A percentile compares a stretch with the other conserved stretches of the same genome.
These are phyloP conservation scores for Stephanocyclus meneghinianus DNA, from an alignment of 352 stramenopile species.

Conservation along the genomic window DNA sequence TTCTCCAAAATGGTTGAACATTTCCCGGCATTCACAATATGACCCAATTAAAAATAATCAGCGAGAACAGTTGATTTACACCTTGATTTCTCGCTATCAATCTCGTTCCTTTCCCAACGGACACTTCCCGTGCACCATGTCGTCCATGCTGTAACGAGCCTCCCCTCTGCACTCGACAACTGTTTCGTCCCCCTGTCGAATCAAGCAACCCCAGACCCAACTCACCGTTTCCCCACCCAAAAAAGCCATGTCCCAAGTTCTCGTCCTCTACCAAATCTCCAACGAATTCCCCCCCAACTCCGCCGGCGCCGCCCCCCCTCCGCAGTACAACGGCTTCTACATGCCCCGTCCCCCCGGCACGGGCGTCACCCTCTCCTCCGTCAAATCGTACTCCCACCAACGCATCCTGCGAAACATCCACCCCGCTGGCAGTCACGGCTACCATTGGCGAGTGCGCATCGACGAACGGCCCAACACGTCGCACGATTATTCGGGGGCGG, in stretches of 20 bases:
- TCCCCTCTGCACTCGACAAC: too few relatives aligned
- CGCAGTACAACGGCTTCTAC: constrained; percentile 49
- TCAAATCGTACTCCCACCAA: constrained; percentile 39
- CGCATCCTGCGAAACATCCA: constrained; percentile 38
- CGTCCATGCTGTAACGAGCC: too few relatives aligned
- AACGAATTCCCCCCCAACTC: constrained; percentile 29
- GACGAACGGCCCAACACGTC: constrained; percentile 63
- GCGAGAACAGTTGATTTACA: too few relatives aligned
- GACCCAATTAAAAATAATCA: too few relatives aligned
- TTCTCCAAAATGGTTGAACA: too few relatives aligned
- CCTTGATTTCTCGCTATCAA: too few relatives aligned
- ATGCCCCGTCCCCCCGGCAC: constrained; percentile 21
- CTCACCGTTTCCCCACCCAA: background rate
- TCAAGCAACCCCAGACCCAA: background rate
- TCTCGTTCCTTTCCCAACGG: too few relatives aligned
- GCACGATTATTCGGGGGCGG: constrained; percentile 19
- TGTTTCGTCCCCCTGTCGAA: too few relatives aligned
- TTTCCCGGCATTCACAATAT: too few relatives aligned
- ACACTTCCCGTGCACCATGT: too few relatives aligned
- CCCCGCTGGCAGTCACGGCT: constrained; percentile 64
- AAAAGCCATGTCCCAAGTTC: constrained; percentile 37
- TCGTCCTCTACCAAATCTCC: constrained; percentile 57
- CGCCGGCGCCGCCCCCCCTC: background rate
- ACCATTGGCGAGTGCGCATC: constrained; percentile 78
- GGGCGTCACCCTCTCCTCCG: constrained; percentile 31